Evolutionary conservation across 768 basidiomycete species (phyloP), one percentile per base, ranked within the genome.

Genomic region (Boletus sp.): DNA sequence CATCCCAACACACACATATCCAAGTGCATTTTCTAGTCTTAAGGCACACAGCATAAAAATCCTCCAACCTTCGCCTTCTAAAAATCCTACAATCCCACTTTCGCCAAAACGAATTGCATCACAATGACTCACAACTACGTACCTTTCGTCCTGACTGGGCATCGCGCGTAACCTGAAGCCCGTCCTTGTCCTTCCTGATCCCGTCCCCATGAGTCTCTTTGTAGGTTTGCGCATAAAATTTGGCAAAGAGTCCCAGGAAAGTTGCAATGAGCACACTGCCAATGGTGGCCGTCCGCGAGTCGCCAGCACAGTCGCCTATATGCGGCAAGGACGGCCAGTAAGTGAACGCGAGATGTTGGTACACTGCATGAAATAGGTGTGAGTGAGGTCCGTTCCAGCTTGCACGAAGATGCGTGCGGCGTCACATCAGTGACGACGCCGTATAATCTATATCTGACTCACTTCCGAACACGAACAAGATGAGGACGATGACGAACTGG

Each of bases 191-290:
- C 33, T 54, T 56, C 37, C 14, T 13, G 19, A 10, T 42, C 34
- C 45, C n/a, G 25, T 50, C 2, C 50, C 23, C 17, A 5, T 21
- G 42, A 11, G 44, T 14, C 52, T 41, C 66, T 17, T 23, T n/a
- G 7, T 67, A 69, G 23, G 67, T 66, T 46, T 55, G 52, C 21
- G 53, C 35, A 35, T 69, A 70, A 56, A 67, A 69, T 21, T 62
- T 55, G 30, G 58, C 57, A 40, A 69, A 67, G 15, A 67, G 62
- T 17, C 41, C 55, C 21, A 67, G 44, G 46, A 69, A 69, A 38
- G 54, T 56, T 13, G 43, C 33, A 50, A 69, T 38, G 6, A 69
- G 52, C 27, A 55, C 27, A 21, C 30, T 9, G 15, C 25, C 51
- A 27, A 69, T 62, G 10, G 64, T 10, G 15, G 65, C 65, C 8